Conservation (phyloP, 2,329 filamentous ascomycete species). For the Cordyceps pruinosa region DNA sequence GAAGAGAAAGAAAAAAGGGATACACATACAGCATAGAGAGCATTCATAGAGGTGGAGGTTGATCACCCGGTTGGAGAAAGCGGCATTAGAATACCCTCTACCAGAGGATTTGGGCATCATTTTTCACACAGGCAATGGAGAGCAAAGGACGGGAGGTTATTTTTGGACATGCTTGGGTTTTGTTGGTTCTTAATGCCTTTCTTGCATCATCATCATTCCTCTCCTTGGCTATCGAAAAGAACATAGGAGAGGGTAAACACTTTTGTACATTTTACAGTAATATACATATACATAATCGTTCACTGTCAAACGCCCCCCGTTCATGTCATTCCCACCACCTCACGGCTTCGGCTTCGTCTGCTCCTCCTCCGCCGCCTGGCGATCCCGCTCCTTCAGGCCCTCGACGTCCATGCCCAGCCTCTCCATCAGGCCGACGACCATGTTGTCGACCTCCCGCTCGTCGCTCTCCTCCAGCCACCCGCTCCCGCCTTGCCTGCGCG, state of each 20-base stretch:
- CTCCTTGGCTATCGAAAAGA: neutral
- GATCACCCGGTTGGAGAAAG: neutral
- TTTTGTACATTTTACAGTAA: constrained; percentile 9
- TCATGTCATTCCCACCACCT: no score
- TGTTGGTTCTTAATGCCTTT: neutral
- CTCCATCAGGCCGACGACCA: constrained; percentile 53
- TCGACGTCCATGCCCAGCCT: constrained; percentile 32
- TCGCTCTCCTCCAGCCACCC: constrained; percentile 34
- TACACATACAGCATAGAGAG: constrained; percentile 2
- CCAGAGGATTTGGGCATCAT: neutral
- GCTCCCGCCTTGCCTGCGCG: constrained; percentile 26
- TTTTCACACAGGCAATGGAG: neutral
- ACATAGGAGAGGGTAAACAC: neutral
- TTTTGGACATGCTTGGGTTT: neutral
- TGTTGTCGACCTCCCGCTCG: constrained; percentile 55
- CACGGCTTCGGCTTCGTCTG: neutral
- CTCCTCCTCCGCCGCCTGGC: constrained; percentile 3
- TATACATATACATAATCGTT: no score
- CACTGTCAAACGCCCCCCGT: no score
- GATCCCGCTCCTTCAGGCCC: constrained; percentile 15
- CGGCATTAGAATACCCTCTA: constrained; percentile 6
- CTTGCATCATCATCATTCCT: neutral
- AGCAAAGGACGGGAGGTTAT: neutral
- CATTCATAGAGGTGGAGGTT: neutral
- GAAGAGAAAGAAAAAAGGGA: neutral